Percentiles rank a stretch among this genome's conserved stretches.
Conservation (phyloP, 108 stramenopile species). For the Epipyxis sp. region DNA sequence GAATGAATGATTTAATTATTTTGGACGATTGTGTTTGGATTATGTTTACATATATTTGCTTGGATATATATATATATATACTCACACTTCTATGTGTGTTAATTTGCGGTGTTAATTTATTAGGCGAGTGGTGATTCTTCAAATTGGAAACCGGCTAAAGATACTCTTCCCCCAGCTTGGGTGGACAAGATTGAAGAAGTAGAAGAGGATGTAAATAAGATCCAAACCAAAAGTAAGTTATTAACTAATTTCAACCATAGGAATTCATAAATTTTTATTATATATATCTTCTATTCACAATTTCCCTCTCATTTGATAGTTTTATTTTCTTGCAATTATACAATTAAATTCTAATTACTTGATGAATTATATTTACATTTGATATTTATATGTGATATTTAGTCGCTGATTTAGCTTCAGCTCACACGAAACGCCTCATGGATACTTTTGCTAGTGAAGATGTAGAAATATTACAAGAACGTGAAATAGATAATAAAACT, state of each 20-base stretch:
- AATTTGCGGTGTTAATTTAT: no score
- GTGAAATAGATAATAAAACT: conserved; percentile 26
- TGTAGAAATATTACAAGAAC: conserved; percentile 21
- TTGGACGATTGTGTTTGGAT: no score
- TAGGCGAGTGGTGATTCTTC: not conserved
- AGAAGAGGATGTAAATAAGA: conserved; percentile 67
- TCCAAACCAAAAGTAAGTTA: conserved; percentile 69
- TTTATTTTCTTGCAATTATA: no score
- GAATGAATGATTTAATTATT: no score
- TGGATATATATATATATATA: no score
- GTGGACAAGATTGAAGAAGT: conserved; percentile 72
- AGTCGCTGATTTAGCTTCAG: conserved; percentile 62
- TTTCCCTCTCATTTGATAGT: no score
- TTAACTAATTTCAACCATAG: not conserved
- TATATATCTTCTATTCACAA: not conserved
- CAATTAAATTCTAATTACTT: no score
- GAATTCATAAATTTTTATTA: not conserved
- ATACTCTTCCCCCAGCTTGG: conserved; percentile 58
- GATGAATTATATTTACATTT: no score
- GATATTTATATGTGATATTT: conserved; percentile 17
- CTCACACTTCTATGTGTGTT: no score
- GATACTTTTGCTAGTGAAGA: conserved; percentile 56
- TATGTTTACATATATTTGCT: no score
- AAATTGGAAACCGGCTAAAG: not conserved
- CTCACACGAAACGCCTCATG: conserved; percentile 86